Percentiles rank a stretch among this genome's conserved stretches.
These are phyloP conservation scores for Aureobasidium sp. DNA, from an alignment of 2,329 filamentous ascomycete genomes.

Conservation along the genomic window DNA sequence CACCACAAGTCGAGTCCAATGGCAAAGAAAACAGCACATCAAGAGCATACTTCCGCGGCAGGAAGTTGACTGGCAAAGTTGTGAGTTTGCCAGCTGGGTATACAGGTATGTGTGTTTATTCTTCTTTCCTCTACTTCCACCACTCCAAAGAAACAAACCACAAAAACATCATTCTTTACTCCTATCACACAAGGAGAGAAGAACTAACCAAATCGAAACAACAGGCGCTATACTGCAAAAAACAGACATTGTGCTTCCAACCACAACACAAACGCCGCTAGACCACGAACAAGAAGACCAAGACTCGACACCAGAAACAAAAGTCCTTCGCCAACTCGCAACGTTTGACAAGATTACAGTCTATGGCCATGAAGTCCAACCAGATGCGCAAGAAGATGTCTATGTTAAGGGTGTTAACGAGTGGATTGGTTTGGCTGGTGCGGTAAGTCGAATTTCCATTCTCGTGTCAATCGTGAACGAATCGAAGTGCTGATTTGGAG, in stretches of 20 bases:
- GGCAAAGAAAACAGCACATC: conserved; percentile 32
- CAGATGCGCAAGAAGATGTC: conserved; percentile 56
- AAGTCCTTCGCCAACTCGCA: conserved; percentile 54
- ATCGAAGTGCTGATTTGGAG: background rate
- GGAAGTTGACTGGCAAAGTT: conserved; percentile 64
- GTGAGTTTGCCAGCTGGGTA: conserved; percentile 66
- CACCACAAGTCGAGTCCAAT: conserved; percentile 35
- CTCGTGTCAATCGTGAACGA: background rate
- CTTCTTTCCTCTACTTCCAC: background rate
- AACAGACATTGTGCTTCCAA: conserved; percentile 21
- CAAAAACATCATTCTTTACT: background rate
- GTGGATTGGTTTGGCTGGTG: conserved; percentile 68
- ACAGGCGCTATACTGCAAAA: conserved; percentile 22
- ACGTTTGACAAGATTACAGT: conserved; percentile 69
- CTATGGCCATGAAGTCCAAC: conserved; percentile 73
- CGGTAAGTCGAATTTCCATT: conserved; percentile 41
- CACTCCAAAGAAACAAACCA: background rate
- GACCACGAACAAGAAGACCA: conserved; percentile 17
- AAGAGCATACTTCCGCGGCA: conserved; percentile 67
- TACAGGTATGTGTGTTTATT: conserved; percentile 37
- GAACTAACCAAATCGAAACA: background rate
- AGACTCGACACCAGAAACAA: conserved; percentile 45
- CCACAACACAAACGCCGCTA: background rate
- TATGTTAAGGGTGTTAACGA: conserved; percentile 72
- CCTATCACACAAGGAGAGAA: background rate